These are phyloP conservation scores for Nidula niveotomentosa DNA, from an alignment of 1,284 basidiomycete genomes.

Conservation along the genomic window DNA sequence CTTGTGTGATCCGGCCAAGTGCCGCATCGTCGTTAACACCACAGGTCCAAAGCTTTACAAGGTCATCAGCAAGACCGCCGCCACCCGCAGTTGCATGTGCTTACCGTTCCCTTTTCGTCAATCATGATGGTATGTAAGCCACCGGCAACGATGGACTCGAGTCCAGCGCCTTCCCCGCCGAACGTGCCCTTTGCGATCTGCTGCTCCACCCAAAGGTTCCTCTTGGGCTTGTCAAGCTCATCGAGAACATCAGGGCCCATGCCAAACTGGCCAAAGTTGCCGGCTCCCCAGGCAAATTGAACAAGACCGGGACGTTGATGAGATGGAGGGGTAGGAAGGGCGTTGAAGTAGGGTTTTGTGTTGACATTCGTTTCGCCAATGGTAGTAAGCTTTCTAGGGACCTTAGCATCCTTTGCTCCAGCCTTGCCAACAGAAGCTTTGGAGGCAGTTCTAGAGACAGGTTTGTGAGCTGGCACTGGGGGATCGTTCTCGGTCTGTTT, in stretches of 20 bases:
- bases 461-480: conserved; percentile 22
- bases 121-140: conserved; percentile 86
- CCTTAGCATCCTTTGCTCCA: conserved; percentile 11
- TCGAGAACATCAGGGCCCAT: conserved; percentile 70
- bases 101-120: conserved; percentile 81
- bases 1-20: conserved; percentile 79
- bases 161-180: conserved; percentile 68
- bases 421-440: conserved; percentile 21
- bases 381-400: conserved; percentile 28
- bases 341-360: conserved; percentile 56
- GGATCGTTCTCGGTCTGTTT: conserved; percentile 35
- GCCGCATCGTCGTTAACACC: conserved; percentile 94
- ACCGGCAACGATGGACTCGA: conserved; percentile 77
- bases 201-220: conserved; percentile 64
- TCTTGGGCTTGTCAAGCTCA: conserved; percentile 72
- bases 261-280: conserved; percentile 89
- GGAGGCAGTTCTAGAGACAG: conserved; percentile 24
- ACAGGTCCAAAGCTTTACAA: conserved; percentile 75
- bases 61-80: not conserved
- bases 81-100: conserved; percentile 25
- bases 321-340: conserved; percentile 51
- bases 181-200: conserved; percentile 66
- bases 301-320: conserved; percentile 56
- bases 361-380: conserved; percentile 26
- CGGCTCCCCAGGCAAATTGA: conserved; percentile 84